Conservation (phyloP, 169 alveolate genomes). For the Plasmodium coatneyi region DNA sequence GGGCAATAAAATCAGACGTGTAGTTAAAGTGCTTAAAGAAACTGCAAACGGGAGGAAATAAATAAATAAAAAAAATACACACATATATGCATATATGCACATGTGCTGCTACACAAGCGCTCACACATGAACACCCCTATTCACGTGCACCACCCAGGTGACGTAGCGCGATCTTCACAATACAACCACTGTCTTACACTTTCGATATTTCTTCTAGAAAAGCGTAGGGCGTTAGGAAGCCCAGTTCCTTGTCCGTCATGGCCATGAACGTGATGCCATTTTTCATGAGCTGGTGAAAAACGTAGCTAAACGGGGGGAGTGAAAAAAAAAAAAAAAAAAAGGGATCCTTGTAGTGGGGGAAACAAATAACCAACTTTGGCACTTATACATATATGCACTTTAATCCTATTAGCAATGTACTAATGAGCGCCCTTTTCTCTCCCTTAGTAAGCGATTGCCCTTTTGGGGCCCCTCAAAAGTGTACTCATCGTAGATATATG, state of each 20-base stretch:
- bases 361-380: not conserved
- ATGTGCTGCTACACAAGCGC: not conserved
- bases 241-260: slow-evolving; percentile 70
- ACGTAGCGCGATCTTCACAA: not conserved
- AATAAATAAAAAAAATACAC: not conserved
- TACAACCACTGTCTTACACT: slow-evolving; percentile 12
- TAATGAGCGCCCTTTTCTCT: not conserved
- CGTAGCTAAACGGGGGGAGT: slow-evolving; percentile 3
- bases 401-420: not conserved
- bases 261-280: slow-evolving; percentile 75
- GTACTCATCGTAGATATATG: slow-evolving; percentile 72
- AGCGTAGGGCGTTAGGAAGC: slow-evolving; percentile 65
- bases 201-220: slow-evolving; percentile 74
- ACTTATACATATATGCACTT: not conserved
- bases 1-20: slow-evolving; percentile 54
- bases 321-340: not conserved
- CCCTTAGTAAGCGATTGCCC: not conserved
- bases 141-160: not conserved
- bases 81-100: not conserved
- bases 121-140: not conserved
- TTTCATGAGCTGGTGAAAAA: slow-evolving; percentile 73
- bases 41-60: slow-evolving; percentile 8
- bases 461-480: not conserved
- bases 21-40: slow-evolving; percentile 60
- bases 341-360: not conserved